phyloP scores from a whole-genome alignment of 768 basidiomycete genomes.

The Naganishia randhawae region DNA sequence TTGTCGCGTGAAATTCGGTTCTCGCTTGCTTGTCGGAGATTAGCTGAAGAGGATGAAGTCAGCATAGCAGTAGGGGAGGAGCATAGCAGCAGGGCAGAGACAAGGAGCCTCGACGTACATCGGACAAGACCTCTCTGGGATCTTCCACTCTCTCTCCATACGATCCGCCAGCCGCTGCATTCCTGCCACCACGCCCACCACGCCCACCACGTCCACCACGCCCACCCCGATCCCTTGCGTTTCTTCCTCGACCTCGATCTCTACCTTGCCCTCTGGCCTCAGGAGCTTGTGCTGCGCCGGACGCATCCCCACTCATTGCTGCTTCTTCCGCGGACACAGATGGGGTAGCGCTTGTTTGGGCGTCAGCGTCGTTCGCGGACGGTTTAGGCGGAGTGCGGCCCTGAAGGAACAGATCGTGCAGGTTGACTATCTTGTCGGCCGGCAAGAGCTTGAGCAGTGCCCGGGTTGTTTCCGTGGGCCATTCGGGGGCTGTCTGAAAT shows the following conservation, averaged over 20 bases:
- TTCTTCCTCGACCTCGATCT: constrained; percentile 45
- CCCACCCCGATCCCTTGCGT: constrained; percentile 35
- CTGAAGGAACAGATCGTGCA: constrained; percentile 74
- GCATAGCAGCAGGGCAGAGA: too few relatives aligned
- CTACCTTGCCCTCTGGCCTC: constrained; percentile 40
- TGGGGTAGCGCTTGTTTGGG: too few relatives aligned
- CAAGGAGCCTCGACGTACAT: constrained; percentile 72
- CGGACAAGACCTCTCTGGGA: constrained; percentile 69
- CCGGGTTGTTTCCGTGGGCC: constrained; percentile 40
- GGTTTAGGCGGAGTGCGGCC: constrained; percentile 70
- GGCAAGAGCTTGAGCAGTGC: constrained; percentile 65
- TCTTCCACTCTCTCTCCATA: constrained; percentile 57
- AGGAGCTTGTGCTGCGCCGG: constrained; percentile 6
- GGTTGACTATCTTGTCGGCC: constrained; percentile 58
- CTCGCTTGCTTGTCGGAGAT: constrained; percentile 76
- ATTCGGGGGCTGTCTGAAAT: constrained; percentile 34
- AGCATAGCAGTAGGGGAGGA: not conserved
- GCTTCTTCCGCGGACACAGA: constrained; percentile 33
- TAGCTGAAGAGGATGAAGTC: constrained; percentile 56
- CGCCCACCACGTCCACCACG: constrained; percentile 35
- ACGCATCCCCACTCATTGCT: not conserved
- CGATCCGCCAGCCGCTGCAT: constrained; percentile 32
- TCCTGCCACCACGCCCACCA: constrained; percentile 27
- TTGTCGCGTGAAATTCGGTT: constrained; percentile 71
- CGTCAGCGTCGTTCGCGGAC: too few relatives aligned